A percentile compares a stretch with the other conserved stretches of the same genome.
Conservation (phyloP, 495 filamentous ascomycete species). For the Daldinia decipiens region DNA sequence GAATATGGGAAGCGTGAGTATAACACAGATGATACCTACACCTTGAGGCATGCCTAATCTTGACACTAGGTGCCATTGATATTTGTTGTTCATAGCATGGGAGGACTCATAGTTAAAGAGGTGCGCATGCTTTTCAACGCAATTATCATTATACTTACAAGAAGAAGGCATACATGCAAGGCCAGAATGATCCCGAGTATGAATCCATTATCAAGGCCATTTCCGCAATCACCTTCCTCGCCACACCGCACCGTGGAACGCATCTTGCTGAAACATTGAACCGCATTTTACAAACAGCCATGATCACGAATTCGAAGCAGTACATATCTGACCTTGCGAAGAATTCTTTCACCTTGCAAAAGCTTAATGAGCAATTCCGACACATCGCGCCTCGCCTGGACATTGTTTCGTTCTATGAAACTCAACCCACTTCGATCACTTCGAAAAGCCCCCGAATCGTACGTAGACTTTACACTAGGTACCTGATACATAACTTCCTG, state of each 20-base stretch:
- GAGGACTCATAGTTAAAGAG: conserved; percentile 59
- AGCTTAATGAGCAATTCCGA: conserved; percentile 63
- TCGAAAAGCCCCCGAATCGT: no score
- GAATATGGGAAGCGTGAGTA: conserved; percentile 4
- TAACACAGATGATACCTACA: not conserved
- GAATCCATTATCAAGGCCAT: conserved; percentile 48
- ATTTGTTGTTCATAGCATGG: conserved; percentile 49
- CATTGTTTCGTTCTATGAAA: conserved; percentile 64
- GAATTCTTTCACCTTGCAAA: conserved; percentile 50
- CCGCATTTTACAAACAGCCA: conserved; percentile 43
- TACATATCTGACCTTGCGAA: conserved; percentile 57
- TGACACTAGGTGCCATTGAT: conserved; percentile 35
- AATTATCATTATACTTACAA: not conserved
- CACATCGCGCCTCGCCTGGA: conserved; percentile 49
- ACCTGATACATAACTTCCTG: not conserved
- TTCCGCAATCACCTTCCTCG: conserved; percentile 57
- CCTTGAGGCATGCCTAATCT: not conserved
- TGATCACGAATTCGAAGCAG: conserved; percentile 46
- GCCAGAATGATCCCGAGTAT: conserved; percentile 53
- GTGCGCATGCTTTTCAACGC: conserved; percentile 23
- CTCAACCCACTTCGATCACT: conserved; percentile 47
- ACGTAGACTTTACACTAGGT: no score
- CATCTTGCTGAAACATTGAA: conserved; percentile 54
- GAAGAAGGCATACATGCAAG: conserved; percentile 48
- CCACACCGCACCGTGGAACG: conserved; percentile 62